Conservation (phyloP, 2,329 filamentous ascomycete species). For the Westerdykella ornata region DNA sequence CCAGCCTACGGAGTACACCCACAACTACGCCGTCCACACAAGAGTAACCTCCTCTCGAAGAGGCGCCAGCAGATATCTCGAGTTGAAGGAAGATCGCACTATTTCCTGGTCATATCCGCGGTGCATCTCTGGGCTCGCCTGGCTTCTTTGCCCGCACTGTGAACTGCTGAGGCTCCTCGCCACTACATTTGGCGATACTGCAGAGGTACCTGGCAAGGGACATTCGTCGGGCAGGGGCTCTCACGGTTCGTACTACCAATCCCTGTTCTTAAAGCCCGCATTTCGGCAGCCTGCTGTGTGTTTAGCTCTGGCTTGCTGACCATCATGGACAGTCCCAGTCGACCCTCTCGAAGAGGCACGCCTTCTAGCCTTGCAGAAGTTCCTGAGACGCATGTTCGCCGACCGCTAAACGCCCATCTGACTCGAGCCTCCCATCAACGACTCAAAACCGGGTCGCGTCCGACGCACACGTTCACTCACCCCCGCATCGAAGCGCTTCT, state of each 20-base stretch:
- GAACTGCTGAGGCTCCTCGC: slow-evolving; percentile 17
- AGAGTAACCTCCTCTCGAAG: too few species aligned
- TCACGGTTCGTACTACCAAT: slow-evolving; percentile 30
- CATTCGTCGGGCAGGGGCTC: slow-evolving; percentile 1
- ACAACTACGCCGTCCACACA: slow-evolving; percentile 2
- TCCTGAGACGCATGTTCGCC: slow-evolving; percentile 23
- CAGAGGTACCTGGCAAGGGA: slow-evolving; percentile 26
- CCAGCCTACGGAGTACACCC: slow-evolving; percentile 4
- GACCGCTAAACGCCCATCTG: slow-evolving; percentile 13
- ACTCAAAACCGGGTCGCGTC: slow-evolving; percentile 11
- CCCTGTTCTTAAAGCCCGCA: slow-evolving; percentile 17
- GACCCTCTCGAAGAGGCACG: slow-evolving; percentile 12
- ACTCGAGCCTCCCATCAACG: slow-evolving; percentile 11
- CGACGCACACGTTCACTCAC: slow-evolving; percentile 8
- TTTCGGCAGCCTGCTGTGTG: slow-evolving; percentile 5
- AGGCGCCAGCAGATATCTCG: slow-evolving; percentile 1
- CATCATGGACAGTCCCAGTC: slow-evolving; percentile 27
- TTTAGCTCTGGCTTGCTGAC: slow-evolving; percentile 22
- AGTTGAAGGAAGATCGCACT: slow-evolving; percentile 16
- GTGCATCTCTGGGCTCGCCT: slow-evolving; percentile 18
- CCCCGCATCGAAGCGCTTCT: slow-evolving; percentile 13
- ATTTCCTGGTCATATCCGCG: slow-evolving; percentile 11
- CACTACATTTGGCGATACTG: slow-evolving; percentile 25
- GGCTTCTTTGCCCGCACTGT: slow-evolving; percentile 12
- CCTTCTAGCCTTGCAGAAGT: slow-evolving; percentile 9